A percentile compares a stretch with the other conserved stretches of the same genome.
Evolutionary conservation across 768 basidiomycete species (phyloP).

Genomic region (Omphalotus guepiniiformis): DNA sequence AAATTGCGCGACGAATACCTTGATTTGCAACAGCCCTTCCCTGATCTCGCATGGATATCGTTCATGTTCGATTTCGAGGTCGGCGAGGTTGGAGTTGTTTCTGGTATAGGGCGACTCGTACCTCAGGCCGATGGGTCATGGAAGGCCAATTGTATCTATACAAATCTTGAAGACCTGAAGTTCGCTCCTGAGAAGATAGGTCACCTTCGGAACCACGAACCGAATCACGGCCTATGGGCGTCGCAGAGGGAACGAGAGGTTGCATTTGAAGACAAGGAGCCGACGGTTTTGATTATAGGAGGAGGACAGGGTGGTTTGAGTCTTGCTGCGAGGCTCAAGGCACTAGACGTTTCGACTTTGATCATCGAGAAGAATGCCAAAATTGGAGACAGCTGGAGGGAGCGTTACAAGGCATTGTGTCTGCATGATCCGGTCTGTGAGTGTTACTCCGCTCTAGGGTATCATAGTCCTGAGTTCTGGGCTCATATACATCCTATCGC

Average conservation of each 20-base stretch:
- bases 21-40: conserved; percentile 35
- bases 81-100: conserved; percentile 39
- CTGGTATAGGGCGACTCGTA: conserved; percentile 52
- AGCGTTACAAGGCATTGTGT: conserved; percentile 54
- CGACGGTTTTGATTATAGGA: conserved; percentile 54
- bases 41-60: conserved; percentile 56
- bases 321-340: conserved; percentile 51
- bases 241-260: conserved; percentile 33
- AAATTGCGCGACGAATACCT: conserved; percentile 21
- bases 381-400: conserved; percentile 57
- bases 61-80: conserved; percentile 55
- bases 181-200: conserved; percentile 40
- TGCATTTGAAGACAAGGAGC: conserved; percentile 43
- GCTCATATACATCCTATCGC: not conserved
- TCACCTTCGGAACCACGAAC: conserved; percentile 29
- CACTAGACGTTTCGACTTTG: conserved; percentile 41
- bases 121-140: conserved; percentile 41
- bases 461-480: not conserved
- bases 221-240: conserved; percentile 48
- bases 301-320: conserved; percentile 55
- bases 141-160: conserved; percentile 53
- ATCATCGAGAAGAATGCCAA: conserved; percentile 52
- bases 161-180: conserved; percentile 45
- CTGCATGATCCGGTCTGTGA: conserved; percentile 49
- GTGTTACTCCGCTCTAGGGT: conserved; percentile 14